Evolutionary conservation across 2,329 filamentous ascomycete genomes (phyloP).

Genomic region (Claviceps sorghi): DNA sequence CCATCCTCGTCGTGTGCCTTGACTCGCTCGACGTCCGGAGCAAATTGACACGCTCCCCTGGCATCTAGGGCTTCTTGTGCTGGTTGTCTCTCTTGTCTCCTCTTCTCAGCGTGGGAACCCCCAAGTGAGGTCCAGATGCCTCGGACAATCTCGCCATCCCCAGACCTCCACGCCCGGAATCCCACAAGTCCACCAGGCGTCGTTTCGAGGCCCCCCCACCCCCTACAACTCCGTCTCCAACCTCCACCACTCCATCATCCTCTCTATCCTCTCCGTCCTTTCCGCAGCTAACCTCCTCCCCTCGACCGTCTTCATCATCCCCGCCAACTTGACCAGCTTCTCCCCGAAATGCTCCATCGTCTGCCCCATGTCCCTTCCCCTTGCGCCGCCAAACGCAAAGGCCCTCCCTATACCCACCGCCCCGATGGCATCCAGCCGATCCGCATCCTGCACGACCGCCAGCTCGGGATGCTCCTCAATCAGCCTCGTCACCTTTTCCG

Average conservation of each 20-base stretch:
- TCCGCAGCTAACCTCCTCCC: constrained; percentile 38
- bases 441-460: constrained; percentile 80
- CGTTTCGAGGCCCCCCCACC: too few relatives aligned
- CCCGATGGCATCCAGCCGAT: constrained; percentile 81
- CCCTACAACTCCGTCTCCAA: constrained; percentile 28
- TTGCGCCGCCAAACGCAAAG: constrained; percentile 51
- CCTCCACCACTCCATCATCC: constrained; percentile 44
- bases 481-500: constrained; percentile 42
- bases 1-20: too few relatives aligned
- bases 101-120: too few relatives aligned
- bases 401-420: constrained; percentile 67
- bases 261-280: constrained; percentile 35
- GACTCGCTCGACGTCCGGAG: too few relatives aligned
- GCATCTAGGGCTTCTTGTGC: too few relatives aligned
- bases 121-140: too few relatives aligned
- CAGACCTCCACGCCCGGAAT: too few relatives aligned
- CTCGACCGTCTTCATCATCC: constrained; percentile 48
- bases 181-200: too few relatives aligned
- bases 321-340: constrained; percentile 53
- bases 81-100: too few relatives aligned
- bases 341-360: constrained; percentile 63
- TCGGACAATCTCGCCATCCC: too few relatives aligned
- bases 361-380: constrained; percentile 41
- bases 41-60: too few relatives aligned
- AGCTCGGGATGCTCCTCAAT: constrained; percentile 44